Base-by-base conservation (phyloP, 164 flowering plant species). In the Nelumbo lutea region DNA sequence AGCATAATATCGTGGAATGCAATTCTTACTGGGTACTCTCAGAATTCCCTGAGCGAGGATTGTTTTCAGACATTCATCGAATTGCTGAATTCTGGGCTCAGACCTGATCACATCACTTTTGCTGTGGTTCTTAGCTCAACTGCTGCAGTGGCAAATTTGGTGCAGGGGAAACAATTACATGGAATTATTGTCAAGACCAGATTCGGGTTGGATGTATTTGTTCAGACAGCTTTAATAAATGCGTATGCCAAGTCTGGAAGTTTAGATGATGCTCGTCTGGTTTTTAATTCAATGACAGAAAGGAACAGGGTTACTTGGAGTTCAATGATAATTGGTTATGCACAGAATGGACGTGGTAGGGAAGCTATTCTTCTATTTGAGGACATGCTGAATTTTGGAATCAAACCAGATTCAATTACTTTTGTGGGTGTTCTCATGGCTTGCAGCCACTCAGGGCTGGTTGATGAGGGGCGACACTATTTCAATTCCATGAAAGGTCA, bases 401-500 rank as follows among this genome's bases (percentile, higher is more conserved):
- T 69, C 63, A n/a, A 45, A 11, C 73, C 77, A 10, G 70, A 59
- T 65, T 7, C 44, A 1, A 53, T 74, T 5, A 69, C 77, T 1
- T 74, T 74, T 52, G 69, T 74, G 11, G 61, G 73, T 43, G 68
- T 65, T 15, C 61, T 74, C 53, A 60, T 69, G 8, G 77, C 77
- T 13, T 74, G 77, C 44, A 74, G 73, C 51, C 77, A 69, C 61
- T 59, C 62, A 2, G 73, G 73, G 69, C 73, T 74, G 50, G 61
- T 74, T 41, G 66, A 69, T 44, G 73, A 74, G 52, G 73, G 73
- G 4, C 59, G 59, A 13, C 11, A 44, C 8, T 65, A 64, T 59
- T 74, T 74, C 41, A 57, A 60, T n/a, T 51, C 48, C 11, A 74
- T 74, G 77, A 51, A 43, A 10, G 11, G 27, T 10, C 62, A 74